Evolutionary conservation across 2,329 filamentous ascomycete species (phyloP), one percentile per base, ranked within the genome.

Genomic region (Stagonosporopsis vannaccii): DNA sequence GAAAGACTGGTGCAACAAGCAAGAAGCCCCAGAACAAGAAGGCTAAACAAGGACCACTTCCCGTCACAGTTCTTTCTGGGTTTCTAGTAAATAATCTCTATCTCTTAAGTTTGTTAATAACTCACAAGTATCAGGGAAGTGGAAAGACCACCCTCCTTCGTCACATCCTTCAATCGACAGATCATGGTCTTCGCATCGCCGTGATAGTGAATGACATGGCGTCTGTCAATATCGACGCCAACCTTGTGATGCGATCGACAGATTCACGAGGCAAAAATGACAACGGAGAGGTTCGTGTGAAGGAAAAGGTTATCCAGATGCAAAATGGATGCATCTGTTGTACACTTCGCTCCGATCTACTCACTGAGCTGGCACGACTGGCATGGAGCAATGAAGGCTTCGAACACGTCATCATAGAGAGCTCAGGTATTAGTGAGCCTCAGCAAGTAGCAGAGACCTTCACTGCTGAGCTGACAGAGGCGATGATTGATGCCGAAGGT

Each of bases 271-370:
- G 13, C 7, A 68, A 61, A 40, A 35, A 47, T 4, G 42, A 40
- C 5, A 47, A 46, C 0, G 58, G 58, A 19, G 81, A 80, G 22
- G 74, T 88, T 32, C 84, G 82, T 2, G 84, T 84, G 0, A 77
- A 87, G 35, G 86, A 89, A 61, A 87, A 89, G 60, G 80, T 90
- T 28, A 85, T 90, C 15, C 84, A 87, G 9, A 80, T 90, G 51
- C 87, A 90, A 66, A 90, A 90, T 59, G 70, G 89, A 9, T 91
- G 89, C 62, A 92, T 92, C 65, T 92, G 89, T 78, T 92, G 89
- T 65, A 91, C 88, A 0, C 79, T 91, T 0, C 85, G 89, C 3
- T 88, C 88, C 1, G 89, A 91, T 52, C 75, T 91, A 1, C 81
- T 92, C 0, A 85, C 89, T 56, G 89, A 91, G 69, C 81, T 91